Conservation (phyloP, 148 eudicot species). For the Chenopodium formosanum region DNA sequence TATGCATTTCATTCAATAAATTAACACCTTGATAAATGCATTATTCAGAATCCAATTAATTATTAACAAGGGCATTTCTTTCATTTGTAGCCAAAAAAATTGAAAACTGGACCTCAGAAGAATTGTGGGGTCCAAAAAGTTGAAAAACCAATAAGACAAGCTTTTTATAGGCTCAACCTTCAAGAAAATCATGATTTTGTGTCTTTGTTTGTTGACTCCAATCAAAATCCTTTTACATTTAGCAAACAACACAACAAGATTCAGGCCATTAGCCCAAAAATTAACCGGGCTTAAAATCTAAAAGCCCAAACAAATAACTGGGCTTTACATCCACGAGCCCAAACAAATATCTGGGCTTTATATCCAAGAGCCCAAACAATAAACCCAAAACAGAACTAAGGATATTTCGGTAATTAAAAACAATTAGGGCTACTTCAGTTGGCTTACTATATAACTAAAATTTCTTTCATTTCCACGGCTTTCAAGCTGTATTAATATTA, state of each 20-base stretch:
- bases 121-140: slow-evolving; percentile 18
- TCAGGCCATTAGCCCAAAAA: neutral
- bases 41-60: too few relatives aligned
- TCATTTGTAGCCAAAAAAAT: neutral
- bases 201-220: slow-evolving; percentile 27
- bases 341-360: too few relatives aligned
- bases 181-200: slow-evolving; percentile 7
- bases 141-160: slow-evolving; percentile 5
- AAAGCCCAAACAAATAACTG: neutral
- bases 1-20: too few relatives aligned
- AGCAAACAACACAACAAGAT: neutral
- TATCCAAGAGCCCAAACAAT: neutral
- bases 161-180: slow-evolving; percentile 22
- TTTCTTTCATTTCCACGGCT: neutral
- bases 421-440: slow-evolving; percentile 1
- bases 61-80: neutral
- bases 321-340: neutral
- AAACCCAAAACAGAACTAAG: neutral
- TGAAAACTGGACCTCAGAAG: slow-evolving; percentile 5
- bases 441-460: neutral
- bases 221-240: slow-evolving; percentile 11
- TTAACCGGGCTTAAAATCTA: neutral
- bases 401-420: neutral
- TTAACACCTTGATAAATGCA: too few relatives aligned
- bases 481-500: slow-evolving; percentile 5